Base-by-base conservation (phyloP, 2,329 filamentous ascomycete species). In the Colletotrichum liaoningense region DNA sequence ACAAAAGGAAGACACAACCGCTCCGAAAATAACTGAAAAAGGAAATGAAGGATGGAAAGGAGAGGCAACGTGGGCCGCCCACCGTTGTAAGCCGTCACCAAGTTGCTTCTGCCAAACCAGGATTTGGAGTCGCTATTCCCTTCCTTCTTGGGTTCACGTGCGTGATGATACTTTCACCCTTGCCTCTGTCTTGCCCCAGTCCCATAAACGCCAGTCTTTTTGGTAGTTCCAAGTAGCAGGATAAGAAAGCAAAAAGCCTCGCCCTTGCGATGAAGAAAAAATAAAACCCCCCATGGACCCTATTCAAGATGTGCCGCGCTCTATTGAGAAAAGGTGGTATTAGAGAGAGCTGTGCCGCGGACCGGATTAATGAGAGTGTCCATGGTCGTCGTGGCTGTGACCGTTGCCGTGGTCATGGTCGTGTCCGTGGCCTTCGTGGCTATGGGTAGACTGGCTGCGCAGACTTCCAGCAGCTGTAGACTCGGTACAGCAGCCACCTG, bases 401-500 rank as follows among this genome's bases (percentile, higher is more conserved):
- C 46, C 52, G 22, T 63, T 66, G 24, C 58, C 22, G 38, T 67
- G 63, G n/a, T 66, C 63, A 16, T 69, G 54, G 24, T 59, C 54
- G 58, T 65, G 74, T 76, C 81, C 75, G 77, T 82, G 63, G 81
- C 80, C 74, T 28, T 78, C 77, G 46, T 74, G 74, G 52, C 75
- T 76, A 56, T 78, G 77, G 24, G 76, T 75, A 11, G 80, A 80
- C 35, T 81, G 81, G 69, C 80, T 80, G 67, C 77, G 79, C 58
- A 78, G 77, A 62, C 81, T 74, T 77, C 81, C 38, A 79, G 82
- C 57, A 73, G 79, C 19, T 78, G 79, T 19, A 79, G 82, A 52
- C 24, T 65, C 72, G 2, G 81, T 77, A 76, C 86, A 88, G 80
- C 86, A 88, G 16, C 85, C 85, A 77, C 83, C 81, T 19, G 80